These are phyloP conservation scores for Sugiyamaella novakii DNA, from an alignment of 1,139 yeast genomes.

Conservation along the genomic window DNA sequence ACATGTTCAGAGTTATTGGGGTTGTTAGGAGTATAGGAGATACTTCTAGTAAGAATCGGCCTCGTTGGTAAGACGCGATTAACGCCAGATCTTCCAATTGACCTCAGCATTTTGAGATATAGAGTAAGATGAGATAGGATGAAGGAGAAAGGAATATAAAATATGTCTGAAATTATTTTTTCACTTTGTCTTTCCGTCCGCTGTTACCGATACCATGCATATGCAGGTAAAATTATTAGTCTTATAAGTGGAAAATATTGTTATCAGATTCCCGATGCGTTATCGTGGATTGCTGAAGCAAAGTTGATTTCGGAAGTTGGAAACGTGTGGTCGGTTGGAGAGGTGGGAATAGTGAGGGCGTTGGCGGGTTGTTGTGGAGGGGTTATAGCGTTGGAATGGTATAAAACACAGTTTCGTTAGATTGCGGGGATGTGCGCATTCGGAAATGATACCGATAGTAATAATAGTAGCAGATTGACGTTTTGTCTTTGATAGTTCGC, in stretches of 20 bases:
- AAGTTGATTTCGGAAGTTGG: no score
- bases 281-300: not conserved
- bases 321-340: no score
- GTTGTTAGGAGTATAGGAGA: slow-evolving; percentile 18
- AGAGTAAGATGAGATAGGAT: no score
- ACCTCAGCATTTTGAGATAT: slow-evolving; percentile 2
- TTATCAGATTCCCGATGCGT: not conserved
- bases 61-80: not conserved
- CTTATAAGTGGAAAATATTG: slow-evolving; percentile 2
- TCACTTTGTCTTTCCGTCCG: not conserved
- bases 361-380: no score
- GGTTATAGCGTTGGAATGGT: no score
- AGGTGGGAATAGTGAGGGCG: not conserved
- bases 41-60: slow-evolving; percentile 2
- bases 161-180: no score
- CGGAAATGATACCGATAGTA: no score
- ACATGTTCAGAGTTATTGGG: slow-evolving; percentile 29
- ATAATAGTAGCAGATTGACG: no score
- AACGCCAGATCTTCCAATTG: not conserved
- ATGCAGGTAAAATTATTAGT: not conserved
- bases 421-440: no score
- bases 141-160: no score
- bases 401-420: no score
- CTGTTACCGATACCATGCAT: not conserved
- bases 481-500: no score